A percentile compares a stretch with the other conserved stretches of the same genome.
Conservation (phyloP, 2,329 filamentous ascomycete species). For the Hymenoscyphus repandus region DNA sequence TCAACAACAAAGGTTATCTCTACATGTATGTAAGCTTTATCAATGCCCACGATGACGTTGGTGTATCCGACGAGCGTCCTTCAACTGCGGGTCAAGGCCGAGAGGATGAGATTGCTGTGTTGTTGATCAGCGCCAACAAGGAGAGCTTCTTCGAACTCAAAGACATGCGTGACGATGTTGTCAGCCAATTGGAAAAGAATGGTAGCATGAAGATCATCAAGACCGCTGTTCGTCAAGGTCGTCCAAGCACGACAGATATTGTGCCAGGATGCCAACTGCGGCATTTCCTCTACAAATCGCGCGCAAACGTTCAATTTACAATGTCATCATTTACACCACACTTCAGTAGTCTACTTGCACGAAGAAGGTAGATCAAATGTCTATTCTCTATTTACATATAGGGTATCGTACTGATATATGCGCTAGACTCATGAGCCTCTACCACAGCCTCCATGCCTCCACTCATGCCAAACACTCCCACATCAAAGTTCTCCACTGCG, state of each 20-base stretch:
- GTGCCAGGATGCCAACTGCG: conserved; percentile 74
- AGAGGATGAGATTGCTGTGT: conserved; percentile 78
- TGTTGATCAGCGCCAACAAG: conserved; percentile 87
- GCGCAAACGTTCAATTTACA: conserved; percentile 89
- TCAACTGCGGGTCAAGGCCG: conserved; percentile 63
- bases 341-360: conserved; percentile 55
- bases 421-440: conserved; percentile 68
- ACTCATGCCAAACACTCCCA: conserved; percentile 82
- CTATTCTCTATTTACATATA: conserved; percentile 1
- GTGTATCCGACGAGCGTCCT: conserved; percentile 42
- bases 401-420: too few relatives aligned
- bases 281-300: conserved; percentile 95
- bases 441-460: conserved; percentile 76
- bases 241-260: conserved; percentile 68
- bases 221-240: conserved; percentile 63
- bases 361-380: conserved; percentile 47
- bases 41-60: conserved; percentile 50
- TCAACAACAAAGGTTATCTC: conserved; percentile 93
- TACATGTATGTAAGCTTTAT: conserved; percentile 99
- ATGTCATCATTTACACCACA: conserved; percentile 77
- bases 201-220: conserved; percentile 71
- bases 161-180: conserved; percentile 60
- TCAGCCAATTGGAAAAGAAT: conserved; percentile 68
- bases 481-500: conserved; percentile 79
- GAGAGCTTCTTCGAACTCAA: conserved; percentile 91